Conservation (phyloP, 768 basidiomycete genomes). For the Coprinopsis cinerea region DNA sequence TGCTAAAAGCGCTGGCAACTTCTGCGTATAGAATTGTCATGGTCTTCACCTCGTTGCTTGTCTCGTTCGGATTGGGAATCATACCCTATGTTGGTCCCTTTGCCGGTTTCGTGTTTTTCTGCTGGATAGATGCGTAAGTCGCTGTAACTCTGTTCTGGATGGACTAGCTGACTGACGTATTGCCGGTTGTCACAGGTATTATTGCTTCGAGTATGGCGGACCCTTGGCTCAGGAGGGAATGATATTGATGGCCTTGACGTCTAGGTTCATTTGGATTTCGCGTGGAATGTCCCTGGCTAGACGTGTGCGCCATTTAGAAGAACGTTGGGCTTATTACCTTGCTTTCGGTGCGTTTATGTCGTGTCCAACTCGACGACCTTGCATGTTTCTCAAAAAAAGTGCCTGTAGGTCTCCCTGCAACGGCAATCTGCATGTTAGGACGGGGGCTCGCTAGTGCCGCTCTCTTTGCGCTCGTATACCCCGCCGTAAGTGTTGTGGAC, state of each 20-base stretch:
- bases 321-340: constrained; percentile 86
- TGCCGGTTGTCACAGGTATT: constrained; percentile 50
- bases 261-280: constrained; percentile 74
- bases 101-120: constrained; percentile 66
- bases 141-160: neutral
- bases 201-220: constrained; percentile 74
- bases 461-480: constrained; percentile 77
- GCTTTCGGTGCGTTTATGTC: constrained; percentile 56
- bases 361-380: neutral
- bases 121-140: constrained; percentile 85
- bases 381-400: constrained; percentile 1
- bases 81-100: constrained; percentile 62
- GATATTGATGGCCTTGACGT: neutral
- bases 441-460: constrained; percentile 76
- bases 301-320: constrained; percentile 71
- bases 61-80: constrained; percentile 58
- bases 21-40: constrained; percentile 81
- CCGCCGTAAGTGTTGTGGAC: constrained; percentile 45
- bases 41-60: constrained; percentile 67
- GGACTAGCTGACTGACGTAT: constrained; percentile 4
- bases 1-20: constrained; percentile 70
- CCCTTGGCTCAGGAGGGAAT: neutral
- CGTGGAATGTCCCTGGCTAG: constrained; percentile 63
- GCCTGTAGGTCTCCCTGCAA: constrained; percentile 57
- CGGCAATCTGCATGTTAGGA: constrained; percentile 67